Percentiles rank a stretch among this genome's conserved stretches.
phyloP scores from a whole-genome alignment of 495 filamentous ascomycete genomes.

The Xylaria bambusicola region DNA sequence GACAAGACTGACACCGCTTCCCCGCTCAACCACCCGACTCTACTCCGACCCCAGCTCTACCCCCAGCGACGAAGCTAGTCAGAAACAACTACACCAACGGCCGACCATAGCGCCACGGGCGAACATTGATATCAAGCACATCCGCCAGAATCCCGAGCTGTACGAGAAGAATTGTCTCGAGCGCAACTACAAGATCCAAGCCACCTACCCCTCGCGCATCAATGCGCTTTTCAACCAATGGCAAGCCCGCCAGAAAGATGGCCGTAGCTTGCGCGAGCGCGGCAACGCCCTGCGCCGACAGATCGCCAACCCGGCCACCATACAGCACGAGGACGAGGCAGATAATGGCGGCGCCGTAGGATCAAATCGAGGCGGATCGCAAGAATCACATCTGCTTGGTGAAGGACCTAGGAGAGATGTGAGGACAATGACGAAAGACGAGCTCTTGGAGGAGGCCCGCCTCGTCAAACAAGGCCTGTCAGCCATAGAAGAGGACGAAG shows the following conservation, averaged over 20 bases:
- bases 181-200: constrained; percentile 76
- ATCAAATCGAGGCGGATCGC: not conserved
- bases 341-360: constrained; percentile 24
- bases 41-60: constrained; percentile 20
- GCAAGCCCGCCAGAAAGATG: constrained; percentile 54
- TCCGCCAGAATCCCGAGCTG: constrained; percentile 76
- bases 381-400: not conserved
- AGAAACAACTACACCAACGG: constrained; percentile 28
- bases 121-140: constrained; percentile 79
- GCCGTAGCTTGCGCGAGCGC: constrained; percentile 57
- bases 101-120: constrained; percentile 80
- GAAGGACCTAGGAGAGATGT: constrained; percentile 9
- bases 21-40: constrained; percentile 18
- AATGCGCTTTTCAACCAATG: constrained; percentile 68
- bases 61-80: constrained; percentile 13
- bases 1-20: constrained; percentile 6
- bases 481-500: constrained; percentile 61
- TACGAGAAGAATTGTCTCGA: constrained; percentile 81
- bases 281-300: constrained; percentile 56
- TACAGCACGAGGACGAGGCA: constrained; percentile 39
- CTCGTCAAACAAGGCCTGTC: constrained; percentile 66
- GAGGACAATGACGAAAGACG: constrained; percentile 40
- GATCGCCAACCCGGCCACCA: constrained; percentile 47
- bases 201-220: constrained; percentile 68
- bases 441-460: constrained; percentile 66